Evolutionary conservation across 2,329 filamentous ascomycete genomes (phyloP), one percentile per base, ranked within the genome.

Genomic region (Knufia fluminis): DNA sequence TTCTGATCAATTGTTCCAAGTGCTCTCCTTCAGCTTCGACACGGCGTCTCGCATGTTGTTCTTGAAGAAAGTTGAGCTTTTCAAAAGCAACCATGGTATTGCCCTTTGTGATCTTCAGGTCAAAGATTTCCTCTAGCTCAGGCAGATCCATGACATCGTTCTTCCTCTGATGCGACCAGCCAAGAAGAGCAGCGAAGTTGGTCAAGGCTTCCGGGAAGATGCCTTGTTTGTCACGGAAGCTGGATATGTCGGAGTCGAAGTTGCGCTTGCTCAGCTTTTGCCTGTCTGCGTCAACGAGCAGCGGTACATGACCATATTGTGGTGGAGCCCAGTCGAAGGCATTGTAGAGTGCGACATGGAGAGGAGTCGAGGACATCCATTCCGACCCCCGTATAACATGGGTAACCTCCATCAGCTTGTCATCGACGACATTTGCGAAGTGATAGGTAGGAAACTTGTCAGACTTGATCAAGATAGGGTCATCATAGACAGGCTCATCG

Each of bases 361-460:
- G 86, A 0, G 90, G 89, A 0, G 92, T 97, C 0, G 90, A 95
- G 28, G 91, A 80, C 69, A 98, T 85, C 92, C 92, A 98, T 77
- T 98, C 92, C 22, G 85, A 83, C 47, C 91, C 92, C 36, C 92
- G 82, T 51, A 98, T 86, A 12, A 98, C 92, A 66, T 97, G 91
- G 0, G 90, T 96, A 57, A 98, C 94, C 52, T 86, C 72, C 92
- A 98, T 98, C 52, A 85, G 73, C 65, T 96, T 87, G 62, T 98
- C 92, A 62, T 98, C 92, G 3, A 98, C 83, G 7, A 98, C 91
- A 62, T 97, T 98, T 3, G 92, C 92, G 53, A 98, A 83, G 66
- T 98, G 92, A 62, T 98, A 98, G 0, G 94, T 98, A 0, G 92
- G 92, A 56, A 85, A 85, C 0, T 89, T 90, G 63, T 98, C 92